Base-by-base conservation (phyloP, 805 yeast genomes). In the Starmerella floricola region DNA sequence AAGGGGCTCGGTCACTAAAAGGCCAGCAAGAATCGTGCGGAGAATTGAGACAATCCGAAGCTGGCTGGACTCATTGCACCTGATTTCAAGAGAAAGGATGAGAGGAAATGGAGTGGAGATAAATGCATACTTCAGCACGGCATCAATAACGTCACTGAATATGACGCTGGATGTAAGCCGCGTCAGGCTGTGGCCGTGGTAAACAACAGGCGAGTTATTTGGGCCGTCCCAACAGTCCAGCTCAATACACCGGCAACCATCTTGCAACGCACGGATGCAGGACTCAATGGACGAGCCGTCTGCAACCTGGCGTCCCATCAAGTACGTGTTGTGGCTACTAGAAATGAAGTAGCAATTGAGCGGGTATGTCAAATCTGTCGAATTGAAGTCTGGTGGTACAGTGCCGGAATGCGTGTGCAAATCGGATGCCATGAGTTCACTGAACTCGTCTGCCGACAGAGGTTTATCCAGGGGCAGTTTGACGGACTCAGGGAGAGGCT, bases 191-290 rank as follows among this genome's bases (percentile, higher is more conserved):
- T 79, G 64, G 0, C 98, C 98, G 60, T 91, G 99, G 23, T 81
- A 79, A 0, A 91, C 95, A 0, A 83, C 73, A 0, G 98, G 98
- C 0, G 79, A 37, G 21, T 28, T 33, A n/a, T 34, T 87, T 11
- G 62, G 76, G 18, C 79, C 82, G 63, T 88, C 95, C 98, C 98
- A 91, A 17, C 91, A 68, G 60, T 91, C 99, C 31, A 91, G 76
- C 56, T 91, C 99, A n/a, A 91, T 68, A 48, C 95, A 87, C 34
- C 95, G 68, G 54, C 97, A 91, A 1, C 98, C 97, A 41, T 86
- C 72, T 57, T 86, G 95, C 37, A 91, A 63, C 0, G 84, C 91
- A 38, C 80, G 73, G 15, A 85, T 76, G 52, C 91, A 91, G 0
- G 93, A 93, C 55, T 88, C 96, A 2, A 85, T 76, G 0, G 96